A percentile compares a stretch with the other conserved stretches of the same genome.
Conservation (phyloP, 352 stramenopile genomes). For the Aphanomyces stellatus region DNA sequence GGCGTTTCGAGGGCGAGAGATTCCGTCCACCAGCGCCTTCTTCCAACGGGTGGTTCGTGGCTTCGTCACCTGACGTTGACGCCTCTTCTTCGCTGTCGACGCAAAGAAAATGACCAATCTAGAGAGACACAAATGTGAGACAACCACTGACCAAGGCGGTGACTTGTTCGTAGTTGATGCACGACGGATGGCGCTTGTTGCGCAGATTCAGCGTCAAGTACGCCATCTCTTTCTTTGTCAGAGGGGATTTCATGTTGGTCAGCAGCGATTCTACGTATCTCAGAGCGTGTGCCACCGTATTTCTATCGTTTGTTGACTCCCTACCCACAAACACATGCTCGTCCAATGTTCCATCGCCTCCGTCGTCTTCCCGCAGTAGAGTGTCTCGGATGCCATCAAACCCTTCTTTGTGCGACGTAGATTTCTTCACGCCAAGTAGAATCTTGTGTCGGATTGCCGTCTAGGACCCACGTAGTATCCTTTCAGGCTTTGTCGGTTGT, state of each 20-base stretch:
- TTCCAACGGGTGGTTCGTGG: neutral
- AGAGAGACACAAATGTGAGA: no score
- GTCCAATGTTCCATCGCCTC: constrained; percentile 32
- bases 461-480: neutral
- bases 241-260: constrained; percentile 29
- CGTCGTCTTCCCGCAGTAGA: constrained; percentile 30
- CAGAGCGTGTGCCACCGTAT: no score
- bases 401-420: constrained; percentile 24
- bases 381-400: constrained; percentile 38
- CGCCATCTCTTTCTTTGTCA: constrained; percentile 37
- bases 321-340: constrained; percentile 28
- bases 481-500: neutral
- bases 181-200: constrained; percentile 19
- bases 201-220: constrained; percentile 42
- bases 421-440: constrained; percentile 31
- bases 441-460: constrained; percentile 48
- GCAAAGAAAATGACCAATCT: constrained; percentile 17
- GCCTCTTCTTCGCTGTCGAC: constrained; percentile 46
- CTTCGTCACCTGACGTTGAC: constrained; percentile 28
- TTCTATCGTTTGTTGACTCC: neutral
- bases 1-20: neutral
- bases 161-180: constrained; percentile 54
- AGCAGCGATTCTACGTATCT: constrained; percentile 29
- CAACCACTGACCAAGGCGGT: no score
- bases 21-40: neutral